Conservation (phyloP, 345 rosid genomes). For the Garcia nutans region DNA sequence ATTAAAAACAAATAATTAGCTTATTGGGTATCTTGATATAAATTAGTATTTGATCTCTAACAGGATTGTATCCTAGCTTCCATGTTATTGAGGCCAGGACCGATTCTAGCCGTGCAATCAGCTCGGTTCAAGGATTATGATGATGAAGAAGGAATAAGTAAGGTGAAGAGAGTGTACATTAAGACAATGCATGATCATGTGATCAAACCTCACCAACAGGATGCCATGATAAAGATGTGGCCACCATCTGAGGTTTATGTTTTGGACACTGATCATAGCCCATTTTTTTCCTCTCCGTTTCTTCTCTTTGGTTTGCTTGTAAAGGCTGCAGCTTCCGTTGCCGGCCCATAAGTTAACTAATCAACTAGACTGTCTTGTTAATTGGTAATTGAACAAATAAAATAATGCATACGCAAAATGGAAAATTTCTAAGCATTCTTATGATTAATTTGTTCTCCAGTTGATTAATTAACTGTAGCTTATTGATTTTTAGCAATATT, state of each 20-base stretch:
- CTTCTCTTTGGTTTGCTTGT: conserved; percentile 64
- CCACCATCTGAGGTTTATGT: conserved; percentile 53
- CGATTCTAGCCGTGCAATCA: conserved; percentile 46
- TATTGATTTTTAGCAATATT: too few relatives aligned
- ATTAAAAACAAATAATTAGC: too few relatives aligned
- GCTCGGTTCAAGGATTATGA: conserved; percentile 41
- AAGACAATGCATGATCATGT: conserved; percentile 62
- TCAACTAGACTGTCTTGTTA: too few relatives aligned
- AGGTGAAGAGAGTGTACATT: conserved; percentile 60
- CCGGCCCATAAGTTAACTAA: too few relatives aligned
- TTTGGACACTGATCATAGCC: conserved; percentile 80
- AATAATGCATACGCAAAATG: too few relatives aligned
- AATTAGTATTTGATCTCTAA: background rate
- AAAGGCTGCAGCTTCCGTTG: conserved; percentile 47
- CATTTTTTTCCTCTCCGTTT: conserved; percentile 74
- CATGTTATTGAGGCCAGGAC: conserved; percentile 77
- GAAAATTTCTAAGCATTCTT: too few relatives aligned
- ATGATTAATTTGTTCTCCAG: too few relatives aligned
- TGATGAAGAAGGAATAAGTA: conserved; percentile 20
- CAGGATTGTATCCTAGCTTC: conserved; percentile 74
- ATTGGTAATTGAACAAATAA: too few relatives aligned
- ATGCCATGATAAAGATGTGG: conserved; percentile 71
- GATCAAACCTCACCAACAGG: conserved; percentile 73
- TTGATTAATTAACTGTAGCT: background rate
- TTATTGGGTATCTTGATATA: too few relatives aligned